Percentiles rank a stretch among this genome's conserved stretches.
phyloP scores from a whole-genome alignment of 441 rosid species.

The Arabidopsis hybrid region DNA sequence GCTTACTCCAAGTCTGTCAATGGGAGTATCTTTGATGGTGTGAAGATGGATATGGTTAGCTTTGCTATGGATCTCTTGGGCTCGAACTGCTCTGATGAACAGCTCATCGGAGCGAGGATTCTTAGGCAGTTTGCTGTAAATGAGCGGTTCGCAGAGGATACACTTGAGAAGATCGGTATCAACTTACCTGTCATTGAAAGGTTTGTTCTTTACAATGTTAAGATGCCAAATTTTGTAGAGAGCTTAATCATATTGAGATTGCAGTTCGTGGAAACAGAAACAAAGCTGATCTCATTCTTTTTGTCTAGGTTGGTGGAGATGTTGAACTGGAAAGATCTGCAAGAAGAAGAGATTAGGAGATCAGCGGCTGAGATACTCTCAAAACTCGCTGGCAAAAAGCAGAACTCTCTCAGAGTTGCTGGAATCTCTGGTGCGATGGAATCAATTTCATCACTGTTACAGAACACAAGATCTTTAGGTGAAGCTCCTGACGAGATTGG shows the following conservation, averaged over 20 bases:
- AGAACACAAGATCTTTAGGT: constrained; percentile 56
- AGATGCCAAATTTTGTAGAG: background rate
- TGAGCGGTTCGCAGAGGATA: constrained; percentile 66
- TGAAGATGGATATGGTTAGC: constrained; percentile 86
- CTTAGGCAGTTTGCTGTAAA: constrained; percentile 66
- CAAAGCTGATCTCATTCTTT: background rate
- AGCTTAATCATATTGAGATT: constrained; percentile 1
- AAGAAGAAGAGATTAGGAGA: constrained; percentile 81
- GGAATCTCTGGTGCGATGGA: constrained; percentile 96
- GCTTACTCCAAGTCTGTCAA: constrained; percentile 80
- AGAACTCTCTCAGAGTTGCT: constrained; percentile 81
- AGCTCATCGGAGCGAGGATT: constrained; percentile 77
- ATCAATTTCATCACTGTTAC: constrained; percentile 87
- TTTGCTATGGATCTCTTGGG: constrained; percentile 78
- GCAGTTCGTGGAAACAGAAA: background rate
- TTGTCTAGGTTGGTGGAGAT: constrained; percentile 67
- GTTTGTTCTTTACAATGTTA: constrained; percentile 15
- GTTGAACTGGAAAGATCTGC: constrained; percentile 89
- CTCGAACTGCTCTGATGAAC: constrained; percentile 82
- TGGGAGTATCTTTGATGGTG: constrained; percentile 89
- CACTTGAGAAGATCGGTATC: constrained; percentile 82
- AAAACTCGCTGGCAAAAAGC: constrained; percentile 78
- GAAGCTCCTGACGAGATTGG: constrained; percentile 78
- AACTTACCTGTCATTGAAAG: constrained; percentile 70
- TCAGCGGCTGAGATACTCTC: constrained; percentile 85